Evolutionary conservation across 768 basidiomycete genomes (phyloP).

Genomic region (Mycena rosella): DNA sequence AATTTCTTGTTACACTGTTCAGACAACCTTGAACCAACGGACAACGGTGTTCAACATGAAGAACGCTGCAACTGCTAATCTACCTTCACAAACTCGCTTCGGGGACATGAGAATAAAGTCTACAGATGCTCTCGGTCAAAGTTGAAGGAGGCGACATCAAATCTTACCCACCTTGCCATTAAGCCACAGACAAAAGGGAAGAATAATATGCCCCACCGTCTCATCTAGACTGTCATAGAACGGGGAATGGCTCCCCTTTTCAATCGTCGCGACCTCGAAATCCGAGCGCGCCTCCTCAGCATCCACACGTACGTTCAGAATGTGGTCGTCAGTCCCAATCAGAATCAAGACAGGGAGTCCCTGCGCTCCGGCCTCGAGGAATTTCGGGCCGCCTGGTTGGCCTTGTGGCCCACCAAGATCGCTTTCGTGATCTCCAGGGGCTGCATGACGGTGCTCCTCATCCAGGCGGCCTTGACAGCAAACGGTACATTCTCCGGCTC

Average conservation of each 20-base stretch:
- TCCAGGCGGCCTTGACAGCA: slow-evolving; percentile 29
- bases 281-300: slow-evolving; percentile 23
- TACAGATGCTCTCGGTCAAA: too few species aligned
- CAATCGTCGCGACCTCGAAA: slow-evolving; percentile 26
- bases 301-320: slow-evolving; percentile 25
- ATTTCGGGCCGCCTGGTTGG: slow-evolving; percentile 21
- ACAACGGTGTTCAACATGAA: too few species aligned
- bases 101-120: too few species aligned
- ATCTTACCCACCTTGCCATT: slow-evolving; percentile 15
- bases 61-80: too few species aligned
- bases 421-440: slow-evolving; percentile 6
- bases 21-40: too few species aligned
- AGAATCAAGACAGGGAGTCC: slow-evolving; percentile 33
- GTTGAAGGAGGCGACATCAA: too few species aligned
- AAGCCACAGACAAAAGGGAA: slow-evolving; percentile 28
- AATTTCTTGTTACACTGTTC: too few species aligned
- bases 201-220: slow-evolving; percentile 23
- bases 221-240: slow-evolving; percentile 34
- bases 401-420: slow-evolving; percentile 14
- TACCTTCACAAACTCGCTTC: too few species aligned
- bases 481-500: slow-evolving; percentile 15
- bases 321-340: slow-evolving; percentile 28
- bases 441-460: slow-evolving; percentile 16
- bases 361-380: slow-evolving; percentile 17
- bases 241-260: slow-evolving; percentile 29